Evolutionary conservation across 495 filamentous ascomycete species (phyloP), one percentile per base, ranked within the genome.

Genomic region (Penicillium canariense): DNA sequence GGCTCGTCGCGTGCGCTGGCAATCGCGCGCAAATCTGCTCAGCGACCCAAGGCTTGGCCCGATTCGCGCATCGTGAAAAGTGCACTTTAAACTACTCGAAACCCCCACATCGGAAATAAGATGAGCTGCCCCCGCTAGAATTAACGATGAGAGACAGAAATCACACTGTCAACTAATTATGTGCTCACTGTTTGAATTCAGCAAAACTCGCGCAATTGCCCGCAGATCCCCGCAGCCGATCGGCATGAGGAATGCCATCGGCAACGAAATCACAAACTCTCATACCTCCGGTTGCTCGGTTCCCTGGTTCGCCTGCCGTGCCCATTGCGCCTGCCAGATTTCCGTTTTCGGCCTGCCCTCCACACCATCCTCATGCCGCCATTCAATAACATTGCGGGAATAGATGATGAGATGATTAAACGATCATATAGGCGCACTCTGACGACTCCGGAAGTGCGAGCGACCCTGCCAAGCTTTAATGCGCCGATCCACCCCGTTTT

Each of bases 1-100:
- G 12, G 9, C 18, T 23, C 22, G 12, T 12, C 0, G 3, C 3
- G 10, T n/a, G n/a, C n/a, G n/a, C 30, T 32, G 30, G 30, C 30
- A 46, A 46, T 46, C n/a, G n/a, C 25, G 48, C 66, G 55, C 67
- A 69, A 69, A 67, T 62, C 7, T 67, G 62, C 68, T 71, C 68
- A 59, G n/a, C 11, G 20, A 25, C 14, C 25, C 25, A 5, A n/a
- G n/a, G 5, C 5, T 4, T 11, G 20, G 25, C 6, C 9, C 14
- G 5, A 2, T 17, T 20, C 17, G 26, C 43, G 43, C n/a, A 14
- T 10, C 28, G 14, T 18, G 22, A 5, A 30, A 27, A 22, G 23
- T 5, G 42, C 8, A n/a, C 14, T 22, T 23, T 34, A 6, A 49
- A 32, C 3, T 31, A 15, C 18, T 38, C 15, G 5, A 38, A 17